phyloP scores from a whole-genome alignment of 345 rosid species.

The Camelina laxa region DNA sequence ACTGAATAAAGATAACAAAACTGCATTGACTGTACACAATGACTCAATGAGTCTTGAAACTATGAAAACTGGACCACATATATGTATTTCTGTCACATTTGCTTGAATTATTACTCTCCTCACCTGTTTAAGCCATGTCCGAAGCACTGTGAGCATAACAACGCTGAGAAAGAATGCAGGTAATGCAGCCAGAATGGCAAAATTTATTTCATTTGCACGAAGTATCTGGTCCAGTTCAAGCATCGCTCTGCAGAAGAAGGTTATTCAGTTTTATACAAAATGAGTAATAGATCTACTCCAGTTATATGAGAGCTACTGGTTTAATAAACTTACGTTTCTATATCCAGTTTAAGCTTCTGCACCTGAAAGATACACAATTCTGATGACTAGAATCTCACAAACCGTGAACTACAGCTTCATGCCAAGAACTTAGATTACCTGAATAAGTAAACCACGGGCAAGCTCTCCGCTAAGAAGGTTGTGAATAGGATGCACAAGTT shows the following conservation, averaged over 20 bases:
- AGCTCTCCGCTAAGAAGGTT: conserved; percentile 94
- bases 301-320: conserved; percentile 27
- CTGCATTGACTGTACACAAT: conserved; percentile 12
- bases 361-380: conserved; percentile 61
- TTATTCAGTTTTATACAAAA: conserved; percentile 26
- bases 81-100: conserved; percentile 15
- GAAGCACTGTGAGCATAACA: conserved; percentile 60
- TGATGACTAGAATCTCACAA: conserved; percentile 30
- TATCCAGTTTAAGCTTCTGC: conserved; percentile 92
- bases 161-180: conserved; percentile 90
- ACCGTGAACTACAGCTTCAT: conserved; percentile 25
- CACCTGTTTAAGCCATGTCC: conserved; percentile 83
- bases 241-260: conserved; percentile 74
- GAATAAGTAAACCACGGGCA: conserved; percentile 94
- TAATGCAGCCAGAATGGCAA: conserved; percentile 92
- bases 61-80: conserved; percentile 23
- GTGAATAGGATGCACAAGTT: conserved; percentile 81
- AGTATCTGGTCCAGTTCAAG: conserved; percentile 96
- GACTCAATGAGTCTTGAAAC: conserved; percentile 1
- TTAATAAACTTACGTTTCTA: conserved; percentile 78
- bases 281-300: conserved; percentile 13
- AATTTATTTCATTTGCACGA: conserved; percentile 94
- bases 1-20: conserved; percentile 10
- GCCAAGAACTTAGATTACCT: conserved; percentile 53
- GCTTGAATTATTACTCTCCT: conserved; percentile 14